Evolutionary conservation across 2,329 filamentous ascomycete species (phyloP), one percentile per base, ranked within the genome.

Genomic region (Aureobasidium vineae): DNA sequence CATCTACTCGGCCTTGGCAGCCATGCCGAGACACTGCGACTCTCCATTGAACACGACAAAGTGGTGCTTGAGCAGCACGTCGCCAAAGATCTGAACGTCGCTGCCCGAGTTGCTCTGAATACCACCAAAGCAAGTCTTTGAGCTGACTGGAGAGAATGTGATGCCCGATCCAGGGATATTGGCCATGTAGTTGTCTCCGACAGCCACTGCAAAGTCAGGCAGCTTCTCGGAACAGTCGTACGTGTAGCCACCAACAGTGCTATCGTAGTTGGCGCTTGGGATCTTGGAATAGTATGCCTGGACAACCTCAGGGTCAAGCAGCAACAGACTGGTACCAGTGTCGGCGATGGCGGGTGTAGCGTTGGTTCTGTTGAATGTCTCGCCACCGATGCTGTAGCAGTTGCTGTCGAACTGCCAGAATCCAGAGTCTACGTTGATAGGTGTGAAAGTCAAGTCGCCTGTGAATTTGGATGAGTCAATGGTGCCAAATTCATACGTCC

Each of bases 401-500:
- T 80, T 79, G 6, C 84, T 86, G 16, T 80, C 73, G 73, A 91
- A 86, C 73, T 88, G 81, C 90, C 90, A 92, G 80, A 88, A 91
- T 10, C 89, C 90, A 38, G 80, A 77, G 13, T 81, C 81, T 21
- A 80, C 82, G 73, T 90, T 84, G 68, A 91, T 81, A 11, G 83
- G 79, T 23, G 87, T 80, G 74, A 87, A 91, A 26, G 81, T 77
- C 71, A 93, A 82, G 4, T 82, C 72, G 40, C 89, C 90, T 1
- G 75, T 80, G 75, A 89, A 90, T 71, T 90, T 86, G 66, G 78
- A 78, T 1, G 72, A 73, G 74, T 93, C 88, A 72, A 93, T 87
- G 71, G 77, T 82, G 68, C 90, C 90, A 72, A 93, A 93, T 73
- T 91, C 87, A 78, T 91, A 93, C 36, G 84, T 82, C 49, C 89